phyloP scores from a whole-genome alignment of 768 basidiomycete genomes.

The Megacollybia marginata region DNA sequence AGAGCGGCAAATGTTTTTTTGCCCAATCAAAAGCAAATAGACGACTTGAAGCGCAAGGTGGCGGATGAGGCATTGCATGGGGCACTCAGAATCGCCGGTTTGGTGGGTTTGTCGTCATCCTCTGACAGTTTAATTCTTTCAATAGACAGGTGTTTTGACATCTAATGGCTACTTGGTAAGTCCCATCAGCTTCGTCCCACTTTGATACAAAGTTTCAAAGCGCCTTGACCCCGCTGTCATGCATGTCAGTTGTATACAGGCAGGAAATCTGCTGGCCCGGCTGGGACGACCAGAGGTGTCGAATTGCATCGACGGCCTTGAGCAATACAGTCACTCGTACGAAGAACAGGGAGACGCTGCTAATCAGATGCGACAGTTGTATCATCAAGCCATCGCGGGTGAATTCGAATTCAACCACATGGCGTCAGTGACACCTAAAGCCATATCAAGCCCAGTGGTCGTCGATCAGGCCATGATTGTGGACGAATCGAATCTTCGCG shows the following conservation, averaged over 20 bases:
- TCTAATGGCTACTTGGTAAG: constrained; percentile 81
- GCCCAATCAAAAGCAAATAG: constrained; percentile 43
- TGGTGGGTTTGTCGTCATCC: constrained; percentile 37
- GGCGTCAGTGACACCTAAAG: constrained; percentile 17
- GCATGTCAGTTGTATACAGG: constrained; percentile 79
- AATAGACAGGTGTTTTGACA: constrained; percentile 72
- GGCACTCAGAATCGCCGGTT: constrained; percentile 81
- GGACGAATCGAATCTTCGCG: not conserved
- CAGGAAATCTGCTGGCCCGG: constrained; percentile 74
- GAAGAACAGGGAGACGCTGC: constrained; percentile 81
- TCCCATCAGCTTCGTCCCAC: constrained; percentile 4
- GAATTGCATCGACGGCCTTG: constrained; percentile 77
- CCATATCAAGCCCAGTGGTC: not conserved
- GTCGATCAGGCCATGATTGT: not conserved
- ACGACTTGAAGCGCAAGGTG: constrained; percentile 60
- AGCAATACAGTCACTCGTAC: constrained; percentile 85
- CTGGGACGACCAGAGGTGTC: constrained; percentile 77
- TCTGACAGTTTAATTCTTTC: not conserved
- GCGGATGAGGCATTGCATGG: constrained; percentile 80
- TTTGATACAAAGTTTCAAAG: constrained; percentile 22
- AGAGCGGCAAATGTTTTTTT: constrained; percentile 28
- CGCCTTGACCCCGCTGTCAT: constrained; percentile 84
- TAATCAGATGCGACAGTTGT: constrained; percentile 52
- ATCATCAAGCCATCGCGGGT: constrained; percentile 32
- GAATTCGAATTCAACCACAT: constrained; percentile 43